phyloP scores from a whole-genome alignment of 345 rosid genomes.

The Ceriops tagal region DNA sequence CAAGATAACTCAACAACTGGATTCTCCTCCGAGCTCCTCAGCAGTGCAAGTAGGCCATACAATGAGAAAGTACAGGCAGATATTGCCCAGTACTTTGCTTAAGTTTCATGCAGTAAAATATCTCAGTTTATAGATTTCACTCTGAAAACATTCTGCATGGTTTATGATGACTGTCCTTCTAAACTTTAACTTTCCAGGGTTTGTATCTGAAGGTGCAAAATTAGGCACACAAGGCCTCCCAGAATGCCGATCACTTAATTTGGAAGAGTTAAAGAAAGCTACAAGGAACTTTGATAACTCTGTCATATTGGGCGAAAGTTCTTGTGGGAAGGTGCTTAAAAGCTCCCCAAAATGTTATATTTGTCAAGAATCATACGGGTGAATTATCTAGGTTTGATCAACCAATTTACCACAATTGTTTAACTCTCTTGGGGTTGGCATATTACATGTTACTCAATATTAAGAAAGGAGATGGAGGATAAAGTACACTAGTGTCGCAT shows the following conservation, averaged over 20 bases:
- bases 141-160: too few species aligned
- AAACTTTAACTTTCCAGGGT: constrained; percentile 25
- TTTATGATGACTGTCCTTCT: not conserved
- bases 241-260: constrained; percentile 34
- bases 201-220: constrained; percentile 30
- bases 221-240: constrained; percentile 30
- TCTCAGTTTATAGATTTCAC: not conserved
- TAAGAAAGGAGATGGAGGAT: not conserved
- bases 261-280: constrained; percentile 43
- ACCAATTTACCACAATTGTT: not conserved
- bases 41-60: constrained; percentile 53
- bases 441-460: not conserved
- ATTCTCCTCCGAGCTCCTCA: constrained; percentile 50
- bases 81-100: not conserved
- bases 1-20: constrained; percentile 42
- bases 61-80: not conserved
- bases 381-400: not conserved
- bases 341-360: not conserved
- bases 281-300: constrained; percentile 40
- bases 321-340: constrained; percentile 41
- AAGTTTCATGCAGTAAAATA: not conserved
- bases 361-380: not conserved
- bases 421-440: not conserved
- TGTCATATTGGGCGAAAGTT: constrained; percentile 40
- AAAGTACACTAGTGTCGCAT: not conserved